These are phyloP conservation scores for Epichloe sp. DNA, from an alignment of 2,329 filamentous ascomycete genomes.

Conservation along the genomic window DNA sequence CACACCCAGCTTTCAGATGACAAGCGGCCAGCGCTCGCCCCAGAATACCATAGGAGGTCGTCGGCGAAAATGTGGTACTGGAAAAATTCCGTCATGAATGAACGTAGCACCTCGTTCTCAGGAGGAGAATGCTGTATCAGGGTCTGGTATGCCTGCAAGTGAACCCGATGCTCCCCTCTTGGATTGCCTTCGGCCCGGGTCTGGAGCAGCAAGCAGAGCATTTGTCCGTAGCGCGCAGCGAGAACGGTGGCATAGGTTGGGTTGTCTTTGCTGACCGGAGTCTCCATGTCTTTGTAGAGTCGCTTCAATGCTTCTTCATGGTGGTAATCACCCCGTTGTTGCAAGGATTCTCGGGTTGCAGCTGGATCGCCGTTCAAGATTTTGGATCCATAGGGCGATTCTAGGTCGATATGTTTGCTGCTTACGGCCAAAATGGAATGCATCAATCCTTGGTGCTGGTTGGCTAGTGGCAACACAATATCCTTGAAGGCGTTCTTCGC, in stretches of 20 bases:
- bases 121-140: slow-evolving; percentile 53
- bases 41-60: slow-evolving; percentile 41
- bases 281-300: slow-evolving; percentile 33
- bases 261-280: slow-evolving; percentile 27
- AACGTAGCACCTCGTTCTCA: slow-evolving; percentile 49
- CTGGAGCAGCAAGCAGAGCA: slow-evolving; percentile 47
- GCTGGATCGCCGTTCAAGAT: slow-evolving; percentile 36
- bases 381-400: slow-evolving; percentile 41
- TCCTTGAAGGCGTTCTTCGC: slow-evolving; percentile 76
- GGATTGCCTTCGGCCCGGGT: slow-evolving; percentile 42
- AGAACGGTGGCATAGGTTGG: slow-evolving; percentile 33
- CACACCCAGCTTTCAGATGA: slow-evolving; percentile 32
- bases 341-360: slow-evolving; percentile 32
- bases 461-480: slow-evolving; percentile 69
- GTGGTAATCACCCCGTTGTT: slow-evolving; percentile 41
- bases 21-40: slow-evolving; percentile 22
- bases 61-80: slow-evolving; percentile 67
- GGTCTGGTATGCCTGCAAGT: slow-evolving; percentile 62
- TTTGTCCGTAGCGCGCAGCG: slow-evolving; percentile 47
- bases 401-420: slow-evolving; percentile 58
- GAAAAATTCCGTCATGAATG: slow-evolving; percentile 64
- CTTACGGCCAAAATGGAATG: slow-evolving; percentile 78
- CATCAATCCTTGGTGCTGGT: slow-evolving; percentile 71
- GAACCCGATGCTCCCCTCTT: slow-evolving; percentile 61
- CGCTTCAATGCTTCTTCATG: slow-evolving; percentile 40